Base-by-base conservation (phyloP, 441 rosid species). In the Mallotus repandus region DNA sequence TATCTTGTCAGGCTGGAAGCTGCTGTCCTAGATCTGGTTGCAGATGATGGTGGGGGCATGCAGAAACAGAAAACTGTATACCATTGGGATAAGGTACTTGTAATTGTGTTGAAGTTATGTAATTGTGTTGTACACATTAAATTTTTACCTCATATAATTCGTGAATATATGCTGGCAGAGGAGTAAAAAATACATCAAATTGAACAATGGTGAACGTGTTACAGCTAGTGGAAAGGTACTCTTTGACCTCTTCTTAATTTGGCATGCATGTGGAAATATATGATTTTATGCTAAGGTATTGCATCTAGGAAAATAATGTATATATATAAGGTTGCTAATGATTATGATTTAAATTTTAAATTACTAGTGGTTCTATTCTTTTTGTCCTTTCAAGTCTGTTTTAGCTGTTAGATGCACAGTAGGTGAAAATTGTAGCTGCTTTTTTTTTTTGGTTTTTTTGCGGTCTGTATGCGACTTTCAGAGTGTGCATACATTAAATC, bases 141-240 rank as follows among this genome's bases (percentile, higher is more conserved):
- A 38, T 41, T 63, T 63, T 61, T 29, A 7, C 29, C 12, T 61
- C 56, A 52, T 50, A 43, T 48, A 32, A 15, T 66, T 53, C 50
- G 19, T 71, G 63, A 64, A 69, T 56, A 77, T 52, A 65, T 81
- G 76, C 56, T 85, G 64, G 78, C 97, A 93, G 99, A 96, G 92
- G 80, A 69, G 97, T 87, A 93, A 96, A 84, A 96, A 93, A 84
- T 93, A 88, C 80, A 69, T 96, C 86, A 96, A 96, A 84, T 78
- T 93, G 83, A 96, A 96, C 82, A 90, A 93, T 76, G 96, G 97
- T 73, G 99, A 96, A 55, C 93, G 92, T 41, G 97, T 93, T 76
- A 90, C 99, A 35, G 99, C 99, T 60, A 96, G 97, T 80, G 99
- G 98, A 76, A 96, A 96, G 98, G 98, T 96, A 90, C 53, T 21